phyloP scores from a whole-genome alignment of 192 early-diverging fungal genomes.

The Umbelopsis ramanniana region DNA sequence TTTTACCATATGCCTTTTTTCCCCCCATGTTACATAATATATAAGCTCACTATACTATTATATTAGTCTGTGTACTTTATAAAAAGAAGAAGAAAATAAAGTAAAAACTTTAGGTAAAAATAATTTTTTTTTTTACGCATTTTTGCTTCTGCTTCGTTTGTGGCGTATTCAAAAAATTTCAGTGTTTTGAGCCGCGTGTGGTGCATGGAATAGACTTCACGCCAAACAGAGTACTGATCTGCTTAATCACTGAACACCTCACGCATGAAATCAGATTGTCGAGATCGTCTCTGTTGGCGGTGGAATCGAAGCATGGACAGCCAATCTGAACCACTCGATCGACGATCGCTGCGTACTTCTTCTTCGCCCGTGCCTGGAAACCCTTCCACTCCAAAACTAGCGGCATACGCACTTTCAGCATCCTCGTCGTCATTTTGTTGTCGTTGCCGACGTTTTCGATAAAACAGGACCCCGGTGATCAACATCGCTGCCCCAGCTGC shows the following conservation, averaged over 20 bases:
- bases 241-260: constrained; percentile 2
- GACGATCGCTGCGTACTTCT: not conserved
- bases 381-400: constrained; percentile 3
- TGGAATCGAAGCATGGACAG: not conserved
- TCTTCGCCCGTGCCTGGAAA: constrained; percentile 5
- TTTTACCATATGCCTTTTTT: no score
- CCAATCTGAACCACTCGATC: constrained; percentile 2
- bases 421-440: not conserved
- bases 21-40: no score
- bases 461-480: not conserved
- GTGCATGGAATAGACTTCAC: no score
- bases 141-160: no score
- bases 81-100: no score
- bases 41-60: no score
- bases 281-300: not conserved
- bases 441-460: not conserved
- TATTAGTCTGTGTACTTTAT: not conserved
- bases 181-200: no score
- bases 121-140: no score
- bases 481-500: constrained; percentile 10
- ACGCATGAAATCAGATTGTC: constrained; percentile 17
- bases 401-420: not conserved
- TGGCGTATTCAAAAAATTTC: no score
- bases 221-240: no score
- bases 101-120: no score